These are phyloP conservation scores for Heterobasidion parviporum DNA, from an alignment of 1,284 basidiomycete species.

Conservation along the genomic window DNA sequence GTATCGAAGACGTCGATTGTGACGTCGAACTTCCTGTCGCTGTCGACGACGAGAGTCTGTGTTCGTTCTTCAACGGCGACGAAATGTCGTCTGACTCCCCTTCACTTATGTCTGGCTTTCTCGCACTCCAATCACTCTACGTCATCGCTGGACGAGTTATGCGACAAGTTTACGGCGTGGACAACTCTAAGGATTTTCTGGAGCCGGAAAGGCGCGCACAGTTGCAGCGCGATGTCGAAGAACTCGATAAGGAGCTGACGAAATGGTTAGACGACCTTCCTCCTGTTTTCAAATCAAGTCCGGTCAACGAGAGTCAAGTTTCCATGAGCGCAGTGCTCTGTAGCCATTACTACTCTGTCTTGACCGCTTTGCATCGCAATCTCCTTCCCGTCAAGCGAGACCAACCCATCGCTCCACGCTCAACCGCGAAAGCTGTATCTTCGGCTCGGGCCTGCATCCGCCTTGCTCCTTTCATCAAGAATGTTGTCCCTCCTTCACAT, in stretches of 20 bases:
- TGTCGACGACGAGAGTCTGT: constrained; percentile 71
- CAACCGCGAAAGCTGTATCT: constrained; percentile 69
- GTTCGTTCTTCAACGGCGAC: constrained; percentile 61
- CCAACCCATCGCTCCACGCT: constrained; percentile 54
- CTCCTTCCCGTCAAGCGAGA: constrained; percentile 71
- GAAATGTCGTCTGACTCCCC: constrained; percentile 40
- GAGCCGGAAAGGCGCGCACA: constrained; percentile 69
- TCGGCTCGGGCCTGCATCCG: constrained; percentile 77
- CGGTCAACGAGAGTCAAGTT: constrained; percentile 66
- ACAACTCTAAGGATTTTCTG: constrained; percentile 54
- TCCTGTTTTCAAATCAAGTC: constrained; percentile 61
- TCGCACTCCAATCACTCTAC: constrained; percentile 70
- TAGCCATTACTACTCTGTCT: constrained; percentile 84
- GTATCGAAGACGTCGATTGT: constrained; percentile 73
- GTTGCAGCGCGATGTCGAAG: constrained; percentile 68
- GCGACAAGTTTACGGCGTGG: constrained; percentile 71
- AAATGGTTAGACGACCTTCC: constrained; percentile 80
- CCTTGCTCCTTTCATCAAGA: constrained; percentile 78
- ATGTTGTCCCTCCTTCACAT: constrained; percentile 80
- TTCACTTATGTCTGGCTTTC: constrained; percentile 73
- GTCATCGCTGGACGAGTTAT: constrained; percentile 79
- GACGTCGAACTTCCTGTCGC: constrained; percentile 76
- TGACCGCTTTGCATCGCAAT: constrained; percentile 85
- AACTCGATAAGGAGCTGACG: constrained; percentile 65
- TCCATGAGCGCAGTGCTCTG: constrained; percentile 83